Evolutionary conservation across 2,329 filamentous ascomycete species (phyloP), one percentile per base, ranked within the genome.

Genomic region (Xylariaceae sp.): DNA sequence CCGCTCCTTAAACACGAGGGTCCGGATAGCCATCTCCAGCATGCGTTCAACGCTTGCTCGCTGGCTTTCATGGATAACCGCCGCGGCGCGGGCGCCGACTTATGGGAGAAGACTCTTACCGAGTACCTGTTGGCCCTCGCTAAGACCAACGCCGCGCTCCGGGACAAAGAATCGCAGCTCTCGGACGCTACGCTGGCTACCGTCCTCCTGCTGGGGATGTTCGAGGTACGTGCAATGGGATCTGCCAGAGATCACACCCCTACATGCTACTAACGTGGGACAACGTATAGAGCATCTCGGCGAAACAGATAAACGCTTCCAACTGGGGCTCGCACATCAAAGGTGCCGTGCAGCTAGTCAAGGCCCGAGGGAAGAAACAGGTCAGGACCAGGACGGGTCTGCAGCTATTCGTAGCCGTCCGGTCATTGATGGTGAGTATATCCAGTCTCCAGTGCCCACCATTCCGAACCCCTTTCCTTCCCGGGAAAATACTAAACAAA

Each of bases 281-380:
- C 9, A 34, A 3, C 21, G 13, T 43, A 8, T 16, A 67, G 69
- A 80, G 76, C 51, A 83, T 85, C 42, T 77, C 77, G 0, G 77
- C 79, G 12, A 78, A 76, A 54, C 75, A 79, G 49, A 68, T 80
- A 47, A 79, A 76, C 32, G 77, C 78, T 64, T 70, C 78, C 51
- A 80, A 81, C 1, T 86, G 83, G 83, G 80, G 80, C 3, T 81
- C 81, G 9, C 83, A 86, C 61, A 77, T 81, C n/a, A 79, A 84
- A 55, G 83, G 81, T 2, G 83, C 83, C n/a, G 77, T 85, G 30
- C 78, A 82, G 59, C 71, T 85, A 1, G 79, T 83, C 49, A 81
- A 79, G 64, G 74, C 77, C 9, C 76, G 83, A 43, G 80, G 81
- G 4, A 77, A 74, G 60, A 76, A 78, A 57, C 80, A 83, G 61